These are phyloP conservation scores for Trichoderma semiorbis DNA, from an alignment of 2,329 filamentous ascomycete genomes.

Conservation along the genomic window DNA sequence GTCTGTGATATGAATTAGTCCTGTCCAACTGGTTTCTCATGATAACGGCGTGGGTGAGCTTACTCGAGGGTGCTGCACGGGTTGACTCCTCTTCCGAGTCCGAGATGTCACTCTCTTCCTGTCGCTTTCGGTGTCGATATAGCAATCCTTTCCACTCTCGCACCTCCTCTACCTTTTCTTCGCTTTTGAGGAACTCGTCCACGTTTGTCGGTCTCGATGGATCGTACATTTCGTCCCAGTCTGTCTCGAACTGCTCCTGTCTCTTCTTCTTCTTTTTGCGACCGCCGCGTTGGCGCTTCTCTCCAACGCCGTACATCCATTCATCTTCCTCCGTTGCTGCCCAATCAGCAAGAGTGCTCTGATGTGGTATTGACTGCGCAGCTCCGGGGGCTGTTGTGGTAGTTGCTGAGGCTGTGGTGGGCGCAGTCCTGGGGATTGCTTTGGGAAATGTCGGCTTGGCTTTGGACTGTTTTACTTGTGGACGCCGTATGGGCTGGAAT, in stretches of 20 bases:
- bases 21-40: neutral
- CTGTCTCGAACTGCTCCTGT: constrained; percentile 56
- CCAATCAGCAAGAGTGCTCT: constrained; percentile 78
- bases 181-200: constrained; percentile 78
- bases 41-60: constrained; percentile 15
- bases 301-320: constrained; percentile 60
- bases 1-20: constrained; percentile 34
- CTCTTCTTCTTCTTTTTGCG: constrained; percentile 73
- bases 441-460: constrained; percentile 59
- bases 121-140: constrained; percentile 62
- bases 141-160: constrained; percentile 81
- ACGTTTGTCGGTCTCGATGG: constrained; percentile 77
- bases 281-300: constrained; percentile 72
- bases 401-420: constrained; percentile 34
- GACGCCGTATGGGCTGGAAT: constrained; percentile 83
- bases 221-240: constrained; percentile 93
- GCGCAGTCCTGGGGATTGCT: constrained; percentile 31
- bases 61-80: constrained; percentile 33
- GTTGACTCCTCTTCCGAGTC: constrained; percentile 40
- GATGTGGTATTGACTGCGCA: constrained; percentile 45
- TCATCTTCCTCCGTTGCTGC: constrained; percentile 74
- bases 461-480: constrained; percentile 57
- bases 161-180: constrained; percentile 76
- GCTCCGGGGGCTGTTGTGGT: constrained; percentile 31
- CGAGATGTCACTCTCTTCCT: constrained; percentile 37